Evolutionary conservation across 805 yeast genomes (phyloP).

Genomic region (Candida khao-thaluensis): DNA sequence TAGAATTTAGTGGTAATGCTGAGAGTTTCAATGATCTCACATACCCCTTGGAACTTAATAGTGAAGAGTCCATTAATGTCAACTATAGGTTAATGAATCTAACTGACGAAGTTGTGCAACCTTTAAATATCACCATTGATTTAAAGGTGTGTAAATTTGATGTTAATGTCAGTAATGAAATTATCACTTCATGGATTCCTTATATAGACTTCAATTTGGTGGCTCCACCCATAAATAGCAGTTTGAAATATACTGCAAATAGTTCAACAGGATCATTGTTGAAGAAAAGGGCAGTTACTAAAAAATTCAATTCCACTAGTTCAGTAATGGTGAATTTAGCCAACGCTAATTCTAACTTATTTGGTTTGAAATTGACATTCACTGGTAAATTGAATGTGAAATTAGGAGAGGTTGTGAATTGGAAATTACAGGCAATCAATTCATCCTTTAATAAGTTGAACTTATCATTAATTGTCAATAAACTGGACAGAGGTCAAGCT

Average conservation of each 20-base stretch:
- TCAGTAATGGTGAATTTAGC: conserved; percentile 38
- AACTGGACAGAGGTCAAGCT: not conserved
- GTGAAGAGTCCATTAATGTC: conserved; percentile 33
- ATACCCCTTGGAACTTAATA: conserved; percentile 28
- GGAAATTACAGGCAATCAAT: conserved; percentile 69
- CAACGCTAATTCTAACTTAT: conserved; percentile 21
- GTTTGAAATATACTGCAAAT: conserved; percentile 27
- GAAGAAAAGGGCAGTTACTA: conserved; percentile 1
- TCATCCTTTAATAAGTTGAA: conserved; percentile 50
- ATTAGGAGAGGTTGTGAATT: conserved; percentile 58
- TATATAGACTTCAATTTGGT: conserved; percentile 34
- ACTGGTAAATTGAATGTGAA: conserved; percentile 60
- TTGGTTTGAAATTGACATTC: conserved; percentile 48
- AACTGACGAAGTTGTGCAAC: conserved; percentile 19
- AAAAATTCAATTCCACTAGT: conserved; percentile 15
- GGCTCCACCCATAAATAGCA: conserved; percentile 41
- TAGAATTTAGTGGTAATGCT: conserved; percentile 14
- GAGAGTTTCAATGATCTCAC: conserved; percentile 12
- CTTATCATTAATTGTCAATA: conserved; percentile 43
- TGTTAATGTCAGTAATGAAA: conserved; percentile 22
- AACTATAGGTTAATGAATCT: conserved; percentile 35
- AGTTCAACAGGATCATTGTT: conserved; percentile 3
- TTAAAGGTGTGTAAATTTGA: conserved; percentile 20
- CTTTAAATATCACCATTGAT: conserved; percentile 8
- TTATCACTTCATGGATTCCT: conserved; percentile 42